Evolutionary conservation across 2,329 filamentous ascomycete species (phyloP).

Genomic region (Aspergillus costaricaensis): DNA sequence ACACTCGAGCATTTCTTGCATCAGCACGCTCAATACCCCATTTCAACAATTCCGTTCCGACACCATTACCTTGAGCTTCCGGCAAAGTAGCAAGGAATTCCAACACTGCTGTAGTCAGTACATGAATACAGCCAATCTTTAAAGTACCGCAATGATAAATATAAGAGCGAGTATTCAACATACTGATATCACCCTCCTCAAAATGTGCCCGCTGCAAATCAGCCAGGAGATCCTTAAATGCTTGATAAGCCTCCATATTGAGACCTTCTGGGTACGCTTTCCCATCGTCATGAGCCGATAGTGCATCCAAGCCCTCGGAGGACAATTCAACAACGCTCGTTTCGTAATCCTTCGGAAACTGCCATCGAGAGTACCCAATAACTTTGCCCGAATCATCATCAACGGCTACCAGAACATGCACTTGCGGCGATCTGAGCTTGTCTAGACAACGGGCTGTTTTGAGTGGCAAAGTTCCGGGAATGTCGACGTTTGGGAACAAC

Average conservation of each 20-base stretch:
- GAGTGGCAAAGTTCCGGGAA: conserved; percentile 32
- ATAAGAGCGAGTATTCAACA: conserved; percentile 4
- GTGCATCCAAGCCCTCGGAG: conserved; percentile 48
- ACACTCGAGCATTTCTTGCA: conserved; percentile 46
- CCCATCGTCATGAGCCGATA: conserved; percentile 36
- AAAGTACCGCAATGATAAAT: neutral
- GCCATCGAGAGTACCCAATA: conserved; percentile 55
- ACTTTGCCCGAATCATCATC: conserved; percentile 34
- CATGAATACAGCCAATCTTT: conserved; percentile 6
- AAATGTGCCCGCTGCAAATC: conserved; percentile 5
- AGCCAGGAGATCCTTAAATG: conserved; percentile 22
- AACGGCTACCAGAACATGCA: conserved; percentile 45
- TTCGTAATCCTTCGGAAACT: conserved; percentile 10
- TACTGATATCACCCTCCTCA: conserved; percentile 18
- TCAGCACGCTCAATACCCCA: conserved; percentile 55
- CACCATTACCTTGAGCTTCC: conserved; percentile 16
- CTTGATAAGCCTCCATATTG: conserved; percentile 46
- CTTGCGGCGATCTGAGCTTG: conserved; percentile 45
- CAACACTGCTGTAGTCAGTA: conserved; percentile 10
- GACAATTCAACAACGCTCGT: conserved; percentile 48
- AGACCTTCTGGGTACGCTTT: conserved; percentile 42
- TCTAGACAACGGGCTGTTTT: conserved; percentile 39
- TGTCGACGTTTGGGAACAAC: conserved; percentile 26
- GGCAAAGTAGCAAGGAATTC: conserved; percentile 20
- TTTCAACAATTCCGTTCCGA: conserved; percentile 17